Conservation (phyloP, 441 rosid species). For the Jatropha podagrica region DNA sequence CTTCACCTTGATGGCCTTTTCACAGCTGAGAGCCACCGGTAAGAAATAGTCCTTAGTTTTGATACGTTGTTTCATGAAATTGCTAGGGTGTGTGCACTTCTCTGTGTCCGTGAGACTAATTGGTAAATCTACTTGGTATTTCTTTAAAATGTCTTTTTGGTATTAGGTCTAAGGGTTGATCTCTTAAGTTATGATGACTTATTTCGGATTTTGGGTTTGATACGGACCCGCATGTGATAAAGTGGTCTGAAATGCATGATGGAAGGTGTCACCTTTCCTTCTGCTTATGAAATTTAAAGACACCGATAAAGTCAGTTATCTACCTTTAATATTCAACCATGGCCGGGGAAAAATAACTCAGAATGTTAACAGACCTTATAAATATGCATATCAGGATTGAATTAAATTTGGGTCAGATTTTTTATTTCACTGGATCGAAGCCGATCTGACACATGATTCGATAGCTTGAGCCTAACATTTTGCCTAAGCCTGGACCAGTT, state of each 20-base stretch:
- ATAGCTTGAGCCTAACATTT: background rate
- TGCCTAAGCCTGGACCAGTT: background rate
- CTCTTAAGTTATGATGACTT: background rate
- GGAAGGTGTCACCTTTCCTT: background rate
- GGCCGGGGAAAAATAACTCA: background rate
- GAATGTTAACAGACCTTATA: background rate
- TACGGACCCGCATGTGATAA: background rate
- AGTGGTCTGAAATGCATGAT: background rate
- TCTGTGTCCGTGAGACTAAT: no score
- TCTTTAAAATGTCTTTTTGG: background rate
- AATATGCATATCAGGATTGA: background rate
- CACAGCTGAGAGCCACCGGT: conserved; percentile 91
- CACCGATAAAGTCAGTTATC: background rate
- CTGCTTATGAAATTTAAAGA: background rate
- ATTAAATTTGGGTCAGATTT: background rate
- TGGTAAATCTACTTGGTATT: background rate
- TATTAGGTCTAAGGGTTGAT: background rate
- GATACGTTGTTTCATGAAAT: background rate
- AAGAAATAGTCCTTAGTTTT: conserved; percentile 10
- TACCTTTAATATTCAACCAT: background rate
- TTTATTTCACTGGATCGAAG: background rate
- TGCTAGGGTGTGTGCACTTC: no score
- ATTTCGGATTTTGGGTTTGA: background rate
- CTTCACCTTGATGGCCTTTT: conserved; percentile 90
- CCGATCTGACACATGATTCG: background rate